These are phyloP conservation scores for Clitoria ternatea DNA, from an alignment of 306 rosid genomes.

Conservation along the genomic window DNA sequence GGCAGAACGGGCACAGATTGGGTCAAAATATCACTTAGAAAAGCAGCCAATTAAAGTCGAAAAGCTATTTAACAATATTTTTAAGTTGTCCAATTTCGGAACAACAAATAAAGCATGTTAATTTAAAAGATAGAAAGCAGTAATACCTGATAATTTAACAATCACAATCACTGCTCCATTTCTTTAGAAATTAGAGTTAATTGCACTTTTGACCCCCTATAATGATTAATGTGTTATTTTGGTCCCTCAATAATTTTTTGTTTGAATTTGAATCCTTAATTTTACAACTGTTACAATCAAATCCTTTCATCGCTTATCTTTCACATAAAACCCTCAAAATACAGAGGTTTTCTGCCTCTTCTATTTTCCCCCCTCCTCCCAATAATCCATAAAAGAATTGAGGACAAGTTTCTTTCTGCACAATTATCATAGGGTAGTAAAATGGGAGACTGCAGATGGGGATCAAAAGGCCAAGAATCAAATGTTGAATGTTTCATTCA, in stretches of 20 bases:
- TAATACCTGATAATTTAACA: background rate
- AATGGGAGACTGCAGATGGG: background rate
- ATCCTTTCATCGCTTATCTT: background rate
- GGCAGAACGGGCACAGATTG: background rate
- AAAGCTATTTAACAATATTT: background rate
- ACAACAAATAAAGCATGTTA: background rate
- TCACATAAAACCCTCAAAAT: background rate
- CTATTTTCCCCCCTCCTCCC: background rate
- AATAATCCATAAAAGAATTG: background rate
- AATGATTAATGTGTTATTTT: background rate
- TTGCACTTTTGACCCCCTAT: background rate
- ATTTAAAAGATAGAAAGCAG: background rate
- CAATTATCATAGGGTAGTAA: background rate
- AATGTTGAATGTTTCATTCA: background rate
- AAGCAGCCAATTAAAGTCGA: background rate
- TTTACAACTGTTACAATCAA: background rate
- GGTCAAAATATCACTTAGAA: background rate
- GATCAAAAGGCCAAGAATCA: background rate
- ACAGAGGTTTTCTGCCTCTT: background rate
- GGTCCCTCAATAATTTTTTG: background rate
- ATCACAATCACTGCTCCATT: background rate
- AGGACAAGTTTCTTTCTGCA: background rate
- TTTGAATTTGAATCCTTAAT: background rate
- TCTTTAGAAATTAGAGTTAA: background rate
- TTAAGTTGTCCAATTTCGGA: background rate